phyloP scores from a whole-genome alignment of 108 stramenopile genomes.

The Cyclotella distinguenda region DNA sequence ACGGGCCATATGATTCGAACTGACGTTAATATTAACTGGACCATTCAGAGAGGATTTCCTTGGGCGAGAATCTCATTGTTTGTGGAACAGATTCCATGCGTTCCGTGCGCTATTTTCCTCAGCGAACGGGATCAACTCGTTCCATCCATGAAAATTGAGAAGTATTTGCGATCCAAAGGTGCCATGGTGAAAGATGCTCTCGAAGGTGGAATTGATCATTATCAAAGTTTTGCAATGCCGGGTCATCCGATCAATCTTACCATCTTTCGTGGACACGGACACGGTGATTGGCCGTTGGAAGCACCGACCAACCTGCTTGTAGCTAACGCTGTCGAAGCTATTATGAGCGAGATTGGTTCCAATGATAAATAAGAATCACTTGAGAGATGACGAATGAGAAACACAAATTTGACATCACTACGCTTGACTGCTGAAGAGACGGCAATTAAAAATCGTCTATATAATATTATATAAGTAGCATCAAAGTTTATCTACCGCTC shows the following conservation, averaged over 20 bases:
- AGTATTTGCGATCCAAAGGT: slow-evolving; percentile 63
- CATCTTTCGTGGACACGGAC: slow-evolving; percentile 62
- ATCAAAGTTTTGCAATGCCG: slow-evolving; percentile 32
- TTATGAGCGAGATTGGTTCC: slow-evolving; percentile 29
- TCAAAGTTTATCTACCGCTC: slow-evolving; percentile 7
- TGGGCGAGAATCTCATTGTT: slow-evolving; percentile 84
- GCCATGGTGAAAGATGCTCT: slow-evolving; percentile 53
- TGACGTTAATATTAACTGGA: slow-evolving; percentile 82
- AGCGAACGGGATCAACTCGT: slow-evolving; percentile 79
- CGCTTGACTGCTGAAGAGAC: too few species aligned
- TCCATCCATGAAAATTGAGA: slow-evolving; percentile 62
- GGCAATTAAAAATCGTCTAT: too few species aligned
- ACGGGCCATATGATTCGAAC: slow-evolving; percentile 76
- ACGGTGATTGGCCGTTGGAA: slow-evolving; percentile 59
- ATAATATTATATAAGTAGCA: background rate
- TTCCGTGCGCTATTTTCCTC: slow-evolving; percentile 74
- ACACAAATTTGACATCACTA: too few species aligned
- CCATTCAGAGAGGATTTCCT: slow-evolving; percentile 82
- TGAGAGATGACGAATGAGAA: too few species aligned
- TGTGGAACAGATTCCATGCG: slow-evolving; percentile 65
- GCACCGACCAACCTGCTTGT: slow-evolving; percentile 21
- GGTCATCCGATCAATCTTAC: slow-evolving; percentile 55
- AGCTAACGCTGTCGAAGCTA: slow-evolving; percentile 34
- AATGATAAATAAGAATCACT: background rate
- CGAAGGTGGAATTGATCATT: slow-evolving; percentile 43